Evolutionary conservation across 495 filamentous ascomycete genomes (phyloP), one percentile per base, ranked within the genome.

Genomic region (Elasticomyces elasticus): DNA sequence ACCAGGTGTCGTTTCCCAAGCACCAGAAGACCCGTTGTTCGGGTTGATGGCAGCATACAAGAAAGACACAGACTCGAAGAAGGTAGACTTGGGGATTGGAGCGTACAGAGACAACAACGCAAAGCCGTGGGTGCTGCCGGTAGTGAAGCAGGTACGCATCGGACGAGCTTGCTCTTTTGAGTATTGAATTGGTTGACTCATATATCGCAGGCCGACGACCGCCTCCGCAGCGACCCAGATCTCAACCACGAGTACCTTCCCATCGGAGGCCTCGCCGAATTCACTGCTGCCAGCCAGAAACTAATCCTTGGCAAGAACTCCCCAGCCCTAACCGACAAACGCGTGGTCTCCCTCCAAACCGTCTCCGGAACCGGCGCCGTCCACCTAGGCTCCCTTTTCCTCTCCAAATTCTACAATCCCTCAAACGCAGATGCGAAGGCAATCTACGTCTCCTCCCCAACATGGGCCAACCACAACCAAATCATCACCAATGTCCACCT

Each of bases 241-340:
- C 72, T 94, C 49, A 95, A 99, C 74, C 89, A 97, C 75, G 92
- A 99, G 79, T 99, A 97, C 68, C 87, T 95, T 54, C 90, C 94
- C 45, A 99, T 99, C 67, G 85, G 89, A 52, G 92, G 92, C 56
- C 77, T 97, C 42, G 69, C 82, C 37, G 77, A 80, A 9, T 91
- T 95, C 70, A 95, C 88, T 45, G 76, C 78, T 54, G 90, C 91
- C 55, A 88, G 92, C 2, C 87, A 90, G 67, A 89, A 87, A 70
- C 75, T 99, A 49, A 84, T 96, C 38, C 79, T 97, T 7, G 89
- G 91, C 26, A 71, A 75, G 30, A 79, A 84, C 49, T 89, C 86
- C 49, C 82, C 87, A 5, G 90, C 90, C 20, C 78, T 95, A 60
- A 71, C 74, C 57, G 89, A 97, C 64, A 87, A 89, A 66, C 82